Conservation (phyloP, 306 rosid genomes). For the Mucuna pruriens region DNA sequence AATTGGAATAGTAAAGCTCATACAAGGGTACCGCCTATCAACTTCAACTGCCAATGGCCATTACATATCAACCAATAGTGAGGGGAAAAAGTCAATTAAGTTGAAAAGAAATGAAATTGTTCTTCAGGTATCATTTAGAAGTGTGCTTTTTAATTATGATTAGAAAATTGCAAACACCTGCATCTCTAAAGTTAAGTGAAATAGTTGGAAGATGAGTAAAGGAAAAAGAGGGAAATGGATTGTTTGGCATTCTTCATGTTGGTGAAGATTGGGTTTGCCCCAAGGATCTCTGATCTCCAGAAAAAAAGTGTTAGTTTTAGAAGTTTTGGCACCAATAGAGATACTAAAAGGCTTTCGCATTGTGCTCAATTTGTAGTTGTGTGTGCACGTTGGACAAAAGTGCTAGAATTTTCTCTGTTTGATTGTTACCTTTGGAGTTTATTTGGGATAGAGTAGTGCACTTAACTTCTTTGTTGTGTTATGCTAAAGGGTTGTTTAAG, state of each 20-base stretch:
- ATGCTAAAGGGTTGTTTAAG: background rate
- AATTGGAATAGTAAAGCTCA: conserved; percentile 87
- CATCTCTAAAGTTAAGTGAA: background rate
- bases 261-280: background rate
- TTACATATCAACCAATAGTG: conserved; percentile 70
- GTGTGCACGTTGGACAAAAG: background rate
- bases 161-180: background rate
- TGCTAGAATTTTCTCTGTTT: background rate
- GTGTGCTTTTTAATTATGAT: conserved; percentile 9
- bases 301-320: background rate
- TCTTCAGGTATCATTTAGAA: conserved; percentile 72
- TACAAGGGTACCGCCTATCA: conserved; percentile 80
- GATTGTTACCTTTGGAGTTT: background rate
- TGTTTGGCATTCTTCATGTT: background rate
- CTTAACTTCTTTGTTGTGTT: background rate
- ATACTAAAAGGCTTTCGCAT: background rate
- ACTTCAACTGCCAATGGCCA: conserved; percentile 73
- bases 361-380: background rate
- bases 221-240: conserved; percentile 14
- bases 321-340: background rate
- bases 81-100: conserved; percentile 85
- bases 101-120: conserved; percentile 84
- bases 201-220: conserved; percentile 2
- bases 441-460: background rate
- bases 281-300: background rate